These are phyloP conservation scores for Cyclostephanos tholiformis DNA, from an alignment of 108 stramenopile species.

Conservation along the genomic window DNA sequence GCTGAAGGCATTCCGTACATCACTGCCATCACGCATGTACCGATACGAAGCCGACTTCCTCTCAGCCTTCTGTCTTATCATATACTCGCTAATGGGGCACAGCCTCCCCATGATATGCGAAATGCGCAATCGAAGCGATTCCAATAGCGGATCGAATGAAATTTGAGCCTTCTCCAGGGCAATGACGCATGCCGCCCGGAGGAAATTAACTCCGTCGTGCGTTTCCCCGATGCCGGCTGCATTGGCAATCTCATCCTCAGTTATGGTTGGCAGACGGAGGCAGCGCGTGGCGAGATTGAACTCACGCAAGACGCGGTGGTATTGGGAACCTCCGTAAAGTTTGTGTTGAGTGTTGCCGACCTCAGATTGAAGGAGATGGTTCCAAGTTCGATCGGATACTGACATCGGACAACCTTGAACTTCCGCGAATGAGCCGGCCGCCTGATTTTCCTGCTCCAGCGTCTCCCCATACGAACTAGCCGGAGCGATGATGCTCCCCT, in stretches of 20 bases:
- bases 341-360: slow-evolving; percentile 75
- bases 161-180: slow-evolving; percentile 89
- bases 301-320: slow-evolving; percentile 88
- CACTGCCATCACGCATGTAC: slow-evolving; percentile 41
- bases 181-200: slow-evolving; percentile 92
- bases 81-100: slow-evolving; percentile 84
- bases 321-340: slow-evolving; percentile 92
- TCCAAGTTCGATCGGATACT: slow-evolving; percentile 76
- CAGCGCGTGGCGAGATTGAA: slow-evolving; percentile 87
- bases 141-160: slow-evolving; percentile 86
- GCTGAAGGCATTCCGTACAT: slow-evolving; percentile 24
- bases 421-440: slow-evolving; percentile 81
- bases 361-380: slow-evolving; percentile 60
- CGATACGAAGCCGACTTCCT: slow-evolving; percentile 58
- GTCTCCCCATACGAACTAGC: slow-evolving; percentile 88
- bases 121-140: slow-evolving; percentile 65
- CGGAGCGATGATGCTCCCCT: slow-evolving; percentile 85
- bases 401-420: slow-evolving; percentile 74
- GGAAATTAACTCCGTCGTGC: slow-evolving; percentile 93
- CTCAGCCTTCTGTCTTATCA: slow-evolving; percentile 79
- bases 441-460: slow-evolving; percentile 75
- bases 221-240: slow-evolving; percentile 91
- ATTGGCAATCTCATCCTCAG: slow-evolving; percentile 94
- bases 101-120: slow-evolving; percentile 89
- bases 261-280: slow-evolving; percentile 78